These are phyloP conservation scores for Xylaria sp. DNA, from an alignment of 2,329 filamentous ascomycete genomes.

Conservation along the genomic window DNA sequence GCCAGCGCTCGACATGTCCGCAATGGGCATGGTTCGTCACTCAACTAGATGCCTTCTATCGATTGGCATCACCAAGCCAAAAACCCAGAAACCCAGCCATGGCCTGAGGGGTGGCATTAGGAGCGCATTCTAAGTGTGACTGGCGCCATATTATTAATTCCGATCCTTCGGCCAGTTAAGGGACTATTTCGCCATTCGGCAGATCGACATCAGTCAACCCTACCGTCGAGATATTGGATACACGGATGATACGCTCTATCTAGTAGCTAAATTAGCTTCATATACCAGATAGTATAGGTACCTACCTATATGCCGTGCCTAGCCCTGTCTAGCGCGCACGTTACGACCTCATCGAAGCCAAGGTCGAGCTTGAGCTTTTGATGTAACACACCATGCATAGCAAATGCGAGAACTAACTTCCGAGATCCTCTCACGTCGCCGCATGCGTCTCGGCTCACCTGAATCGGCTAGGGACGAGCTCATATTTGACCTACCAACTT, in stretches of 20 bases:
- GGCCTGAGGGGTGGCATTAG: slow-evolving; percentile 26
- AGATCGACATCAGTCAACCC: slow-evolving; percentile 34
- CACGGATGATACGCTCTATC: slow-evolving; percentile 24
- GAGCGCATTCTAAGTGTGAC: slow-evolving; percentile 27
- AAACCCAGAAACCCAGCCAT: background rate
- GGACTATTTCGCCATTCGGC: slow-evolving; percentile 32
- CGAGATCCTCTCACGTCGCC: slow-evolving; percentile 44
- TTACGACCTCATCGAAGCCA: slow-evolving; percentile 34
- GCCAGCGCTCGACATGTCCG: slow-evolving; percentile 23
- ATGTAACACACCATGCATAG: slow-evolving; percentile 48
- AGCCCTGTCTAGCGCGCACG: slow-evolving; percentile 37
- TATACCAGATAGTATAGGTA: slow-evolving; percentile 40
- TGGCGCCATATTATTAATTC: slow-evolving; percentile 29
- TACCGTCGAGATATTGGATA: slow-evolving; percentile 32
- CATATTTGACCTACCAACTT: slow-evolving; percentile 41
- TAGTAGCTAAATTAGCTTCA: slow-evolving; percentile 21
- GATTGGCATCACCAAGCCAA: slow-evolving; percentile 30
- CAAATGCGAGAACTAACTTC: slow-evolving; percentile 45
- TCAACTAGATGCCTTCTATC: slow-evolving; percentile 29
- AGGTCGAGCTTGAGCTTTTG: slow-evolving; percentile 37
- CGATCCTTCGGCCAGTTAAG: slow-evolving; percentile 20
- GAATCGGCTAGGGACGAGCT: slow-evolving; percentile 41
- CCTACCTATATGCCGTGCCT: slow-evolving; percentile 39
- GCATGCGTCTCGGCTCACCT: slow-evolving; percentile 45
- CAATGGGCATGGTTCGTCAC: slow-evolving; percentile 31